phyloP scores from a whole-genome alignment of 2,329 filamentous ascomycete genomes.

The Aspergillus pseudoviridinutans region DNA sequence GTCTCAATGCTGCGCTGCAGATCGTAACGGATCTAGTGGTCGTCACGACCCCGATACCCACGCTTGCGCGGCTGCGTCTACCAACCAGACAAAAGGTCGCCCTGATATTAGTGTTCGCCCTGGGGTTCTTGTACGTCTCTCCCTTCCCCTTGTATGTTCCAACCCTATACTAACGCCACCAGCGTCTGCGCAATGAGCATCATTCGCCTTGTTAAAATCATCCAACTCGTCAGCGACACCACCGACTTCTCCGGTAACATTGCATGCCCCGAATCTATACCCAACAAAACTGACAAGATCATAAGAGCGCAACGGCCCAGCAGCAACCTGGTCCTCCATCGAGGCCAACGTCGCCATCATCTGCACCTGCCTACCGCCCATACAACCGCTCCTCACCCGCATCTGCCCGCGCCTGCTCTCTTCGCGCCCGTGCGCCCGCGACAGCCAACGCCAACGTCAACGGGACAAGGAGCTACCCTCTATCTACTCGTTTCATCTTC shows the following conservation, averaged over 20 bases:
- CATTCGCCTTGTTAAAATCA: constrained; percentile 19
- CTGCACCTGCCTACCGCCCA: constrained; percentile 26
- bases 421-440: constrained; percentile 11
- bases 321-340: constrained; percentile 29
- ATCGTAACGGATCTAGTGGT: constrained; percentile 24
- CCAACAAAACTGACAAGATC: neutral
- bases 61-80: constrained; percentile 19
- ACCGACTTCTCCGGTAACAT: constrained; percentile 20
- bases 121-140: constrained; percentile 25
- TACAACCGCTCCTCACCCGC: constrained; percentile 24
- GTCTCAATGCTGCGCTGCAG: constrained; percentile 26
- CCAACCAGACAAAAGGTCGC: constrained; percentile 20
- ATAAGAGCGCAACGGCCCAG: constrained; percentile 19
- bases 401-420: constrained; percentile 22
- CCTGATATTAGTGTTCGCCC: constrained; percentile 23
- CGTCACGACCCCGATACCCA: constrained; percentile 24
- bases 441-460: neutral
- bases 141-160: neutral
- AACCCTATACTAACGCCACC: neutral
- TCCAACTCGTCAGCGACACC: constrained; percentile 6
- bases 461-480: constrained; percentile 9
- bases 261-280: neutral
- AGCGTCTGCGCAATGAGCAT: constrained; percentile 28
- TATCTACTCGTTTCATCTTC: constrained; percentile 1
- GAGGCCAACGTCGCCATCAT: constrained; percentile 30